Conservation (phyloP, 768 basidiomycete species). For the Leccinellum luteum region DNA sequence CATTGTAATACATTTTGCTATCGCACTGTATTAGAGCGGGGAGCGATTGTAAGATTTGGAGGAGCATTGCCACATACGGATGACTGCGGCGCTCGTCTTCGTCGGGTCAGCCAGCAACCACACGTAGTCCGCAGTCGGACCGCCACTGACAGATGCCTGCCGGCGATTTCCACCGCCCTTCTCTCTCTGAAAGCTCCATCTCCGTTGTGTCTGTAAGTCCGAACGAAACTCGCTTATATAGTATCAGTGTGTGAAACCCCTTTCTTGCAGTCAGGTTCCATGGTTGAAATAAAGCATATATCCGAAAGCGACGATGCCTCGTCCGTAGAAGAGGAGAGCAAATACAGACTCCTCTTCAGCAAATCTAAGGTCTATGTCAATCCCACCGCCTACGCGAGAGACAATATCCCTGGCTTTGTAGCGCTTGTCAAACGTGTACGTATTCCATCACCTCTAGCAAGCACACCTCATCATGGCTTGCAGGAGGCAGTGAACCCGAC, state of each 20-base stretch:
- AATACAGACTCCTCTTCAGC: slow-evolving; percentile 76
- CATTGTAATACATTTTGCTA: slow-evolving; percentile 16
- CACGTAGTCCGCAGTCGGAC: slow-evolving; percentile 7
- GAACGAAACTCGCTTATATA: neutral
- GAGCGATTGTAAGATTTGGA: neutral
- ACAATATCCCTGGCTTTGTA: slow-evolving; percentile 94
- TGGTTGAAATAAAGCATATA: slow-evolving; percentile 71
- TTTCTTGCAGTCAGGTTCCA: slow-evolving; percentile 46
- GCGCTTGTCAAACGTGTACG: slow-evolving; percentile 86
- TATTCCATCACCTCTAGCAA: slow-evolving; percentile 14
- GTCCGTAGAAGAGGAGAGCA: slow-evolving; percentile 49
- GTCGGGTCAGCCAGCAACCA: neutral
- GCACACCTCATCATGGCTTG: slow-evolving; percentile 7
- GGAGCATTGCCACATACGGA: slow-evolving; percentile 23
- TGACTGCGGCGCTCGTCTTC: slow-evolving; percentile 11
- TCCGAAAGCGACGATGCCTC: slow-evolving; percentile 16
- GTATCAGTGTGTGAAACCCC: neutral
- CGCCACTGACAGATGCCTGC: neutral
- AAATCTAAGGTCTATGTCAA: slow-evolving; percentile 96
- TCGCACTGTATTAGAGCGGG: neutral
- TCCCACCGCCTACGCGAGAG: slow-evolving; percentile 86
- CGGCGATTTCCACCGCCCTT: slow-evolving; percentile 22
- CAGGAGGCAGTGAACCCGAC: slow-evolving; percentile 75
- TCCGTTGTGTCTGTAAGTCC: slow-evolving; percentile 49
- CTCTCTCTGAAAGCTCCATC: slow-evolving; percentile 44